Conservation (phyloP, 148 eudicot species). For the Vaccinium vitisidaea region DNA sequence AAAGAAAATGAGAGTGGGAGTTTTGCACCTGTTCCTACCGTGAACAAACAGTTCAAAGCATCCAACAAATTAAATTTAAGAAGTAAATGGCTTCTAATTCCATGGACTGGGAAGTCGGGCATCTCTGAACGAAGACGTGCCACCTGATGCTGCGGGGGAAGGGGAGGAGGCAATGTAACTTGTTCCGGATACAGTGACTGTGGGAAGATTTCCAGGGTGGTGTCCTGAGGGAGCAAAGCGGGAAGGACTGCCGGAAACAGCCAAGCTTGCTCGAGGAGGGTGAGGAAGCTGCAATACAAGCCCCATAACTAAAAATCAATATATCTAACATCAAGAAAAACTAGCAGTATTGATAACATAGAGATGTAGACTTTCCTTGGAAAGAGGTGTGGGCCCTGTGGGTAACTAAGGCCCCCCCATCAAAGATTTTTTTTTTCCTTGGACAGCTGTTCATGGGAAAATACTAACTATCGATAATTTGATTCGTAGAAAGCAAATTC, state of each 20-base stretch:
- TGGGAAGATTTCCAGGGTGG: slow-evolving; percentile 52
- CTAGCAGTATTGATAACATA: not conserved
- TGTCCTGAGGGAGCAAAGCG: slow-evolving; percentile 74
- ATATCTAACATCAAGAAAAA: not conserved
- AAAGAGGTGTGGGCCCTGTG: too few relatives aligned
- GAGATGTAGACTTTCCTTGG: too few relatives aligned
- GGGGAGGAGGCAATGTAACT: slow-evolving; percentile 82
- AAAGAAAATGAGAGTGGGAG: not conserved
- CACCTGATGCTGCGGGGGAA: slow-evolving; percentile 97
- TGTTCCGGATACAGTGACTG: slow-evolving; percentile 75
- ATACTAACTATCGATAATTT: too few relatives aligned
- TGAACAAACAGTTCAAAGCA: not conserved
- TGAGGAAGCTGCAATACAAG: slow-evolving; percentile 51
- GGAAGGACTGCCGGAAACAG: slow-evolving; percentile 68
- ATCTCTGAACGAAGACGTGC: slow-evolving; percentile 84
- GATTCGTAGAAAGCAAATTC: too few relatives aligned
- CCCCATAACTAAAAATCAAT: not conserved
- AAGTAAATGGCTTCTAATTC: slow-evolving; percentile 32
- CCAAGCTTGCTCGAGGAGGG: slow-evolving; percentile 53
- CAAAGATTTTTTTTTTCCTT: too few relatives aligned
- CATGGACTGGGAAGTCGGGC: slow-evolving; percentile 75
- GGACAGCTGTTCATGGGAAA: too few relatives aligned
- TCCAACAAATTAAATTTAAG: not conserved
- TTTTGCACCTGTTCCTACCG: not conserved
- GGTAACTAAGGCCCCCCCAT: too few relatives aligned